Percentiles rank a stretch among this genome's conserved stretches.
These are phyloP conservation scores for Lasiosphaeria miniovina DNA, from an alignment of 495 filamentous ascomycete species.

Conservation along the genomic window DNA sequence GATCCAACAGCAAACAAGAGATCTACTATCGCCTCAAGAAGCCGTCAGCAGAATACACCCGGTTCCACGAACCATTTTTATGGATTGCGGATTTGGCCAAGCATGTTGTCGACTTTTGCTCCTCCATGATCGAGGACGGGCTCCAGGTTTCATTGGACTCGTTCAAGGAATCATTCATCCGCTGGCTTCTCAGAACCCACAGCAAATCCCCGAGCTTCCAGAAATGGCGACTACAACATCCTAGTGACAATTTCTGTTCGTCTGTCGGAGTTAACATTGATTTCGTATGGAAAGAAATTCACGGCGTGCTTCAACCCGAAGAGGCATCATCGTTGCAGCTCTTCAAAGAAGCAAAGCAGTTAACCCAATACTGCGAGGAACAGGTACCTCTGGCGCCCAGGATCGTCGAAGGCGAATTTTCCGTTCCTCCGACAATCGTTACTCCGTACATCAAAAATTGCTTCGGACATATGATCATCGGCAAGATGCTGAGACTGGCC, in stretches of 20 bases:
- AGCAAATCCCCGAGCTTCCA: constrained; percentile 31
- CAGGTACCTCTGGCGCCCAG: constrained; percentile 10
- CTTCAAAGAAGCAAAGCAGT: constrained; percentile 38
- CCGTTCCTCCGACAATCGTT: constrained; percentile 52
- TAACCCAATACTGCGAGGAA: constrained; percentile 19
- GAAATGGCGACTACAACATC: constrained; percentile 49
- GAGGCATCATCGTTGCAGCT: constrained; percentile 36
- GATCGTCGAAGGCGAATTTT: constrained; percentile 4
- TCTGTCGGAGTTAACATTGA: constrained; percentile 52
- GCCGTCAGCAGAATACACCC: constrained; percentile 54
- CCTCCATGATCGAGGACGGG: constrained; percentile 24
- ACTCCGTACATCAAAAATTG: constrained; percentile 63
- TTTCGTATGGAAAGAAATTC: constrained; percentile 62
- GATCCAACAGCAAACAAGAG: constrained; percentile 28
- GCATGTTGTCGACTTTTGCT: constrained; percentile 62
- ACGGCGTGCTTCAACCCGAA: constrained; percentile 32
- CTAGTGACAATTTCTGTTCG: constrained; percentile 54
- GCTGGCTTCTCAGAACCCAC: constrained; percentile 51
- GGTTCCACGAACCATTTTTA: constrained; percentile 57
- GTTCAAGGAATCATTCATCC: constrained; percentile 53
- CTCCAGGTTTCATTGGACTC: constrained; percentile 43
- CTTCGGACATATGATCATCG: constrained; percentile 62
- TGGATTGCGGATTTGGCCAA: constrained; percentile 69
- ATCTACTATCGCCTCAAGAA: constrained; percentile 60
- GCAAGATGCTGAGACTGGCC: constrained; percentile 38